A percentile compares a stretch with the other conserved stretches of the same genome.
phyloP scores from a whole-genome alignment of 1,139 yeast genomes.

The Starmera stellimalicola region DNA sequence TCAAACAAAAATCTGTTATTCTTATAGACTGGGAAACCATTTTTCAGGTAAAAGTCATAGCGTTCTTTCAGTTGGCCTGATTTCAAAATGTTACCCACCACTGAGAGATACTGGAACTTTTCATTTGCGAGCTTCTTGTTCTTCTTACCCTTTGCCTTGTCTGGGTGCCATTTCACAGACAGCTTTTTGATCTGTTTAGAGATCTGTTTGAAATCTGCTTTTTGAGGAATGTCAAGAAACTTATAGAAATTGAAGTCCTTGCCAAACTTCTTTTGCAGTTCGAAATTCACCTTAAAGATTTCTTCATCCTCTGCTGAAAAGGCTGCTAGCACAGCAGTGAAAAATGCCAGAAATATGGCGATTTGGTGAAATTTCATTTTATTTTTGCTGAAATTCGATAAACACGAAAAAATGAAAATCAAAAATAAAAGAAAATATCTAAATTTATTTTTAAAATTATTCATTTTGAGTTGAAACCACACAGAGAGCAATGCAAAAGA shows the following conservation, averaged over 20 bases:
- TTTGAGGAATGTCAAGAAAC: constrained; percentile 43
- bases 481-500: background rate
- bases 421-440: no score
- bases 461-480: no score
- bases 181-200: constrained; percentile 65
- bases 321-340: background rate
- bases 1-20: constrained; percentile 43
- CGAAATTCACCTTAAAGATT: constrained; percentile 67
- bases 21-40: constrained; percentile 84
- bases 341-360: background rate
- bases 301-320: constrained; percentile 55
- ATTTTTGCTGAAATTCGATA: background rate
- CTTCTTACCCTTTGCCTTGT: constrained; percentile 41
- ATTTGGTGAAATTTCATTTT: no score
- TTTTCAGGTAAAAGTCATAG: constrained; percentile 74
- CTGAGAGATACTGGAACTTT: constrained; percentile 59
- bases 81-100: constrained; percentile 66
- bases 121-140: constrained; percentile 32
- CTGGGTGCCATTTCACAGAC: constrained; percentile 76
- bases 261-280: constrained; percentile 57
- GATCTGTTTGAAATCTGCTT: constrained; percentile 54
- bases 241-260: constrained; percentile 56
- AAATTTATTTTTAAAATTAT: background rate
- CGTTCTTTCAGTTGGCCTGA: constrained; percentile 49
- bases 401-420: background rate